Conservation (phyloP, 352 stramenopile genomes). For the Pythium dissotocum region DNA sequence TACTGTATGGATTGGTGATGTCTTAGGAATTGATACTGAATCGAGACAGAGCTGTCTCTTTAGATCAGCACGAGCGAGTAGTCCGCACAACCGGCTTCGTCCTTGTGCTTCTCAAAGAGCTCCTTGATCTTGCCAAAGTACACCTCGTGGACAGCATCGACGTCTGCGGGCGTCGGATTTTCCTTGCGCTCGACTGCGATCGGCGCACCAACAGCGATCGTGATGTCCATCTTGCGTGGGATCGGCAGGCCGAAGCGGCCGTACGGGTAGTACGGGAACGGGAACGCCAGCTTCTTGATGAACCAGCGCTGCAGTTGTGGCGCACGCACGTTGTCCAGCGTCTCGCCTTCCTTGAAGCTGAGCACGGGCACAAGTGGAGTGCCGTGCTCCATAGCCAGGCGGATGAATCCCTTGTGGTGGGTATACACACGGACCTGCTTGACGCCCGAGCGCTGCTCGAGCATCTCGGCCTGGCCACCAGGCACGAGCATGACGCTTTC, state of each 20-base stretch:
- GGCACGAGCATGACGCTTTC: conserved; percentile 77
- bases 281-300: conserved; percentile 74
- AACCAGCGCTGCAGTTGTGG: conserved; percentile 77
- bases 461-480: conserved; percentile 81
- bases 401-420: conserved; percentile 79
- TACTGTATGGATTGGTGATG: conserved; percentile 3
- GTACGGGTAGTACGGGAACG: conserved; percentile 81
- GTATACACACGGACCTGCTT: conserved; percentile 78
- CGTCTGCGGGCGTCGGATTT: conserved; percentile 48
- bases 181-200: conserved; percentile 51
- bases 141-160: conserved; percentile 59
- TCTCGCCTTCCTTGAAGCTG: conserved; percentile 82
- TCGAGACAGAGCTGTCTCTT: too few relatives aligned
- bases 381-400: conserved; percentile 75
- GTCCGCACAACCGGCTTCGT: conserved; percentile 68
- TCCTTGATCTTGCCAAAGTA: conserved; percentile 60
- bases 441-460: conserved; percentile 57
- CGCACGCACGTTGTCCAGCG: conserved; percentile 82
- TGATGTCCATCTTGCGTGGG: conserved; percentile 59
- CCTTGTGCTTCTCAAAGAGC: conserved; percentile 77
- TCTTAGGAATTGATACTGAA: background rate
- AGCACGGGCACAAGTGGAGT: conserved; percentile 71
- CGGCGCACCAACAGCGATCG: conserved; percentile 64
- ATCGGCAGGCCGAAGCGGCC: conserved; percentile 67
- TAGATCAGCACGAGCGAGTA: conserved; percentile 74